Conservation (phyloP, 2,329 filamentous ascomycete genomes). For the Lachnellula suecica region DNA sequence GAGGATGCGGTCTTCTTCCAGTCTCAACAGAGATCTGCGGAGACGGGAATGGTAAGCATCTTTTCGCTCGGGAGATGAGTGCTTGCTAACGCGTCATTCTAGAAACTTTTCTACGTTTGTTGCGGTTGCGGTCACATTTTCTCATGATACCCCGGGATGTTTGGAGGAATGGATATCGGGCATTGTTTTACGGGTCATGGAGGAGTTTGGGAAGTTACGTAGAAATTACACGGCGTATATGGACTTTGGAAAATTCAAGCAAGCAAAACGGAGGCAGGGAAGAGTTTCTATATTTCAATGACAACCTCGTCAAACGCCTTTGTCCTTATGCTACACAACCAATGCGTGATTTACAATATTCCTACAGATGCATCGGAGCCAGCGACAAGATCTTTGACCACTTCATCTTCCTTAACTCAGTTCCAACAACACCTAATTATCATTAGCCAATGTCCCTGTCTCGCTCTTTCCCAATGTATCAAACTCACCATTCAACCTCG, state of each 20-base stretch:
- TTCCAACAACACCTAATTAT: constrained; percentile 72
- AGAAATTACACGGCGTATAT: not conserved
- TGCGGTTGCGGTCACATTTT: constrained; percentile 91
- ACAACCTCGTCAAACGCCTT: constrained; percentile 22
- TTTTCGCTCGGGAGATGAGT: not conserved
- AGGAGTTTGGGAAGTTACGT: constrained; percentile 2
- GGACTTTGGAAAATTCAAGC: constrained; percentile 2
- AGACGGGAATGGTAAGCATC: constrained; percentile 91
- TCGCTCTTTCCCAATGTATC: not conserved
- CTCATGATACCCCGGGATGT: constrained; percentile 41
- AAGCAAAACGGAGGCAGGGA: not conserved
- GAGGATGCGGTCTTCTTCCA: constrained; percentile 97
- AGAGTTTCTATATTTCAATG: constrained; percentile 18
- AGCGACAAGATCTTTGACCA: constrained; percentile 99
- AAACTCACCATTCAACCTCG: constrained; percentile 73
- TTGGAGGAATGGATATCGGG: constrained; percentile 5
- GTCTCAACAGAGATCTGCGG: constrained; percentile 92
- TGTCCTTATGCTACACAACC: constrained; percentile 30
- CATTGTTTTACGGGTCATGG: not conserved
- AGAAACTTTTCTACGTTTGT: constrained; percentile 95
- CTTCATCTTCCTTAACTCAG: constrained; percentile 85
- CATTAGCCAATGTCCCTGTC: constrained; percentile 12
- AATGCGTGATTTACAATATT: constrained; percentile 18
- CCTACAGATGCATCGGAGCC: constrained; percentile 77
- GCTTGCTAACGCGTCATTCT: constrained; percentile 25